Conservation (phyloP, 441 rosid genomes). For the Geranium incanum region DNA sequence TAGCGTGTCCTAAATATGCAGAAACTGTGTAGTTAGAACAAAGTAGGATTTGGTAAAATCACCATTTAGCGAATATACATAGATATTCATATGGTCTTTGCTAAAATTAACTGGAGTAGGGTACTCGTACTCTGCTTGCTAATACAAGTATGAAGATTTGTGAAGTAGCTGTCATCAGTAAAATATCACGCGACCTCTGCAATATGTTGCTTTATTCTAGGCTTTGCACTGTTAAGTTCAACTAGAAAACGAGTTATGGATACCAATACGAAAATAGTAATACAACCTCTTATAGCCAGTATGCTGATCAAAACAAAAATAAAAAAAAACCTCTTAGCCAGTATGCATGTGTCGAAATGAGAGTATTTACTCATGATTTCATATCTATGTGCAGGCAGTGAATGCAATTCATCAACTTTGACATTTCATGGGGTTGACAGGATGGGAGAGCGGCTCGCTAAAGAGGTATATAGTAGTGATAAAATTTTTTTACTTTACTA, state of each 20-base stretch:
- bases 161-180: not conserved
- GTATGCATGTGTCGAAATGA: not conserved
- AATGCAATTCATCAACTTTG: constrained; percentile 61
- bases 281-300: not conserved
- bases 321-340: not conserved
- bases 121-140: not conserved
- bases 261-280: not conserved
- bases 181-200: not conserved
- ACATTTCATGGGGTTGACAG: constrained; percentile 89
- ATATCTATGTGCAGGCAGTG: constrained; percentile 55
- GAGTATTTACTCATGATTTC: not conserved
- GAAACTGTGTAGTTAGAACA: not conserved
- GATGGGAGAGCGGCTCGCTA: constrained; percentile 88
- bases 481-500: constrained; percentile 4
- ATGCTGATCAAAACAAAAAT: no score
- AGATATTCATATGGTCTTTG: no score
- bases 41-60: not conserved
- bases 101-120: not conserved
- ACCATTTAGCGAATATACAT: not conserved
- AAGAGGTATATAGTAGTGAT: constrained; percentile 50
- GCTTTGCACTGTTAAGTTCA: not conserved
- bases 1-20: not conserved
- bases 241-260: not conserved
- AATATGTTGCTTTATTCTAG: not conserved
- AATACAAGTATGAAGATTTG: not conserved